Percentiles rank a stretch among this genome's conserved stretches.
These are phyloP conservation scores for Rhizomucor pusillus DNA, from an alignment of 371 early-diverging fungal genomes.

Conservation along the genomic window DNA sequence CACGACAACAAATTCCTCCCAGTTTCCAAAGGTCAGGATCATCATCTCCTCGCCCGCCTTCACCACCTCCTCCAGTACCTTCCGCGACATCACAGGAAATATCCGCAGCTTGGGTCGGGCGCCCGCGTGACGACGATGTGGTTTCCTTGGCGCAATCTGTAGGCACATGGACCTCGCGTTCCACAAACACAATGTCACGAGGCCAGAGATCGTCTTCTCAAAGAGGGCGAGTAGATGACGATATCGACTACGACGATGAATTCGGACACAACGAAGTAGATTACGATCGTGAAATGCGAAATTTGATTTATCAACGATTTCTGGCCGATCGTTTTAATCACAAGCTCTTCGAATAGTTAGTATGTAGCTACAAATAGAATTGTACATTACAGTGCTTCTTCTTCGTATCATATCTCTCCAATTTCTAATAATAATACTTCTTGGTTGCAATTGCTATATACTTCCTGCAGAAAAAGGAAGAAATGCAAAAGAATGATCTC, in stretches of 20 bases:
- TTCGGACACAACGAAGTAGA: conserved; percentile 13
- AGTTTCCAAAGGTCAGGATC: no score
- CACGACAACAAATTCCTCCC: not conserved
- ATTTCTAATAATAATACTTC: no score
- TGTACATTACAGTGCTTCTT: no score
- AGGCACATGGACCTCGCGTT: conserved; percentile 24
- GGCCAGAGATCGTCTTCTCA: conserved; percentile 4
- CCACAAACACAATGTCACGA: conserved; percentile 8
- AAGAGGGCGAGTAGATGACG: conserved; percentile 2
- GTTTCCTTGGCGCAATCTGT: conserved; percentile 22
- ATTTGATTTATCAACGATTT: conserved; percentile 28
- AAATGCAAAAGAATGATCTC: no score
- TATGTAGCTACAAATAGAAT: no score
- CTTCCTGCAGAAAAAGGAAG: no score
- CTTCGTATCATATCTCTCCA: no score
- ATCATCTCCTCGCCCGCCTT: not conserved
- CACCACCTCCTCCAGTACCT: not conserved
- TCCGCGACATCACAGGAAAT: no score
- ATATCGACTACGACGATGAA: conserved; percentile 5
- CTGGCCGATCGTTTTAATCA: conserved; percentile 12
- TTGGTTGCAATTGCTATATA: no score
- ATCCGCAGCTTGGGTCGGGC: no score
- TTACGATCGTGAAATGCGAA: conserved; percentile 30
- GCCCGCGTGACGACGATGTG: conserved; percentile 20
- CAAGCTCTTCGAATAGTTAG: no score